These are phyloP conservation scores for Mycena crocata DNA, from an alignment of 768 basidiomycete genomes.

Conservation along the genomic window DNA sequence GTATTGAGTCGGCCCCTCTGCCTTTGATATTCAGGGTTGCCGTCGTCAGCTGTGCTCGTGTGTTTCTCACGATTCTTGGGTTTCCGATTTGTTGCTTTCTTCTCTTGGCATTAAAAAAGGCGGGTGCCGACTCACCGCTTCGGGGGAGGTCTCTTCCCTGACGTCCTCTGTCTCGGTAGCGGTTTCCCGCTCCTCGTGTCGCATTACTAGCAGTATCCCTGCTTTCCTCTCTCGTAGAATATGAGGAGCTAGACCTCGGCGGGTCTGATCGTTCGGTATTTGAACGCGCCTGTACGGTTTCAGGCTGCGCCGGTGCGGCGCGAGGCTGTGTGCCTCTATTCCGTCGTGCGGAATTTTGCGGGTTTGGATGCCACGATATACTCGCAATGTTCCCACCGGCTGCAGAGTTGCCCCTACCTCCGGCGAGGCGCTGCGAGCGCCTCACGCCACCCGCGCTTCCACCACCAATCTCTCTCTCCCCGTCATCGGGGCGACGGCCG, in stretches of 20 bases:
- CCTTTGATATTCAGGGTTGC: background rate
- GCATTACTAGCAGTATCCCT: no score
- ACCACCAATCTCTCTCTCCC: no score
- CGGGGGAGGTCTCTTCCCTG: background rate
- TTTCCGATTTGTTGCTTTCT: background rate
- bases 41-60: background rate
- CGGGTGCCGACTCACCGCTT: background rate
- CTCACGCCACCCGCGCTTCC: no score
- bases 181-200: no score
- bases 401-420: no score
- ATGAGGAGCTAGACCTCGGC: background rate
- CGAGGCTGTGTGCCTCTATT: background rate
- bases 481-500: no score
- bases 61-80: background rate
- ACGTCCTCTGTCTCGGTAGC: no score
- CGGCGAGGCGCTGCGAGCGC: no score
- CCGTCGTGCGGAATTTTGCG: background rate
- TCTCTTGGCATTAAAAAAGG: background rate
- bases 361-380: background rate
- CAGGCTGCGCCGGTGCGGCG: background rate
- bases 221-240: background rate
- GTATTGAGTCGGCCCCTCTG: background rate
- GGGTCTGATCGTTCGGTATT: background rate
- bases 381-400: background rate
- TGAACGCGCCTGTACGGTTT: background rate